Evolutionary conservation across 176 grass and related monocot genomes (phyloP), one percentile per base, ranked within the genome.

Genomic region (Lolium perenne): DNA sequence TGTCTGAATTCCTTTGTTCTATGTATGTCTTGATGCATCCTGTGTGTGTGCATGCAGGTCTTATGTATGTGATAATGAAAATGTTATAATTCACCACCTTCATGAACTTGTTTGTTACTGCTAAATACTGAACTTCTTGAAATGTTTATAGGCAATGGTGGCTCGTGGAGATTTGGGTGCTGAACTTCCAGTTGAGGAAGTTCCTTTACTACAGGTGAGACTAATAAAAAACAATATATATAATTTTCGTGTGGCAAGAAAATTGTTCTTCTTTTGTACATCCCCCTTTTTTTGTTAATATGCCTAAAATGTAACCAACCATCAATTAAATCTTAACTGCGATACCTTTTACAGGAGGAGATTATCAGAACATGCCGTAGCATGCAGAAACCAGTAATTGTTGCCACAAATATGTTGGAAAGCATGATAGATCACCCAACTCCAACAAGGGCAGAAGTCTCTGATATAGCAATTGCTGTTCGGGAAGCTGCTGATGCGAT

Each of bases 351-450:
- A 47, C 80, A 98, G 96, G 97, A 95, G 63, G 94, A 99, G 66
- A 99, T 99, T 71, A 87, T 96, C 57, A 94, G 78, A 73, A 96
- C 67, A 62, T 96, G 97, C 62, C 85, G 92, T 62, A 93, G 90
- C 81, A 93, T 94, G 97, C 88, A 92, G 76, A 99, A 99, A 84
- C 88, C 97, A 58, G 92, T 99, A 22, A 96, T 99, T 90, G 97
- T 99, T 3, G 97, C 94, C 22, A 99, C 97, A 83, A 99, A 99
- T 84, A 99, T 99, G 97, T 79, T 99, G 57, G 97, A 99, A 77
- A 99, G 97, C 89, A 99, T 99, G 97, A 99, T 99, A 79, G 64
- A 83, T 53, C 97, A 99, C 92, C 97, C 97, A 79, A 99, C 94
- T 83, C 97, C 97, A 57, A 99, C 97, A 40, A 91, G 97, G 74